Base-by-base conservation (phyloP, 2,329 filamentous ascomycete species). In the Cercospora canescens region DNA sequence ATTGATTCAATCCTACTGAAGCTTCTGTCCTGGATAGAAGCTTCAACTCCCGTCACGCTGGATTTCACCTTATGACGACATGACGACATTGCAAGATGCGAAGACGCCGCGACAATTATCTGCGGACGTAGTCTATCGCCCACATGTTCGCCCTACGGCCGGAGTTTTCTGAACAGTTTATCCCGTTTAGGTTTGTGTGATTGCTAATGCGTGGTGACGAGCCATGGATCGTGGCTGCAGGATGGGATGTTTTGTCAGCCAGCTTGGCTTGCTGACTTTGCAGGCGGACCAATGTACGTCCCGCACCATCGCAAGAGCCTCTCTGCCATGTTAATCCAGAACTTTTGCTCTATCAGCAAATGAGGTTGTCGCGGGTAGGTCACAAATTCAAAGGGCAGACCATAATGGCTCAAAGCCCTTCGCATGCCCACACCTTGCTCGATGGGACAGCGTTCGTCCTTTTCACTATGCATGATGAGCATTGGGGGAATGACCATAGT, bases 331-430 rank as follows among this genome's bases (percentile, higher is more conserved):
- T 70, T 66, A 8, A 64, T 60, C 61, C 69, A 70, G 45, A 67
- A 67, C 60, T 65, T 74, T 67, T 71, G 73, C 71, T 78, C 76
- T 59, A 28, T 58, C n/a, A 77, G 56, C 14, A 68, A 26, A 67
- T 80, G 79, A 14, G 60, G 63, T 61, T 79, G 74, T 16, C 76
- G 66, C 16, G 78, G 78, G 71, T 79, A 80, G 14, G 66, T 73
- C 12, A 78, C 77, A 60, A 77, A 73, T 62, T 79, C 74, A 64
- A 71, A 78, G 14, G 73, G 70, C 64, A 78, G 39, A 7, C 72
- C 72, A 6, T 69, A 66, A 35, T 70, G 63, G 45, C 69, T 57
- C 64, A 77, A 60, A 18, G 73, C 78, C 52, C 78, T 65, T 11
- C 73, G 70, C 68, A 80, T 79, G 0, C 69, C 77, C 57, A 70